Percentiles rank a stretch among this genome's conserved stretches.
phyloP scores from a whole-genome alignment of 1,284 basidiomycete species.

The Ustilago shanxiensis region DNA sequence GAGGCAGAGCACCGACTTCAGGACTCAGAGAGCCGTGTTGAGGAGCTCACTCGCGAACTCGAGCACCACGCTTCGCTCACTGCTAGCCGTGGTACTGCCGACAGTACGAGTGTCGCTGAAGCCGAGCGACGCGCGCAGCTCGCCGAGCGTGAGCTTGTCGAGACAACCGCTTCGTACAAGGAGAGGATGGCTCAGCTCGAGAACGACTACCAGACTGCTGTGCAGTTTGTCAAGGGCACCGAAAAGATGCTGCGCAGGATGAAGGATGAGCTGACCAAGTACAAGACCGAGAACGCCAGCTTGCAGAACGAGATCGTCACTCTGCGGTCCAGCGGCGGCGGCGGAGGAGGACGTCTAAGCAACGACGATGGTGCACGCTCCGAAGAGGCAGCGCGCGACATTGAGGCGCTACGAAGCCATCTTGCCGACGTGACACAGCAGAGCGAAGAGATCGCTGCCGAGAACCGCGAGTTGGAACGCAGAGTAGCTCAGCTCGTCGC shows the following conservation, averaged over 20 bases:
- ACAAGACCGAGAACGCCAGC: constrained; percentile 67
- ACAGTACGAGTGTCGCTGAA: constrained; percentile 82
- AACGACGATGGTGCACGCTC: constrained; percentile 46
- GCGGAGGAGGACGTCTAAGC: constrained; percentile 25
- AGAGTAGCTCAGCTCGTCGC: constrained; percentile 48
- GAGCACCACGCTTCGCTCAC: constrained; percentile 62
- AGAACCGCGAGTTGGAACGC: constrained; percentile 64
- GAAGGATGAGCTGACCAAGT: constrained; percentile 75
- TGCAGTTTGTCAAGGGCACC: constrained; percentile 85
- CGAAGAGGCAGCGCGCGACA: constrained; percentile 59
- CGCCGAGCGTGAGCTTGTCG: constrained; percentile 66
- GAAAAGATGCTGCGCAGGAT: constrained; percentile 99
- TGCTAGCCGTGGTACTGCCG: constrained; percentile 77
- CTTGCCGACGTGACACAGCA: constrained; percentile 59
- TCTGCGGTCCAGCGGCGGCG: constrained; percentile 26
- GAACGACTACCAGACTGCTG: constrained; percentile 92
- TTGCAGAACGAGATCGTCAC: constrained; percentile 54
- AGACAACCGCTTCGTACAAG: constrained; percentile 66
- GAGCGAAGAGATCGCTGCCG: constrained; percentile 59
- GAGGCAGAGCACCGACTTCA: constrained; percentile 65
- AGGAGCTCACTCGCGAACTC: constrained; percentile 62
- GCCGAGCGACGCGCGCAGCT: constrained; percentile 75
- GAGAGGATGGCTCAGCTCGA: constrained; percentile 78
- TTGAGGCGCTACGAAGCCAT: constrained; percentile 60
- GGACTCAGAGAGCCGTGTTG: constrained; percentile 62